Conservation (phyloP, 2,329 filamentous ascomycete genomes). For the Moelleriella libera region DNA sequence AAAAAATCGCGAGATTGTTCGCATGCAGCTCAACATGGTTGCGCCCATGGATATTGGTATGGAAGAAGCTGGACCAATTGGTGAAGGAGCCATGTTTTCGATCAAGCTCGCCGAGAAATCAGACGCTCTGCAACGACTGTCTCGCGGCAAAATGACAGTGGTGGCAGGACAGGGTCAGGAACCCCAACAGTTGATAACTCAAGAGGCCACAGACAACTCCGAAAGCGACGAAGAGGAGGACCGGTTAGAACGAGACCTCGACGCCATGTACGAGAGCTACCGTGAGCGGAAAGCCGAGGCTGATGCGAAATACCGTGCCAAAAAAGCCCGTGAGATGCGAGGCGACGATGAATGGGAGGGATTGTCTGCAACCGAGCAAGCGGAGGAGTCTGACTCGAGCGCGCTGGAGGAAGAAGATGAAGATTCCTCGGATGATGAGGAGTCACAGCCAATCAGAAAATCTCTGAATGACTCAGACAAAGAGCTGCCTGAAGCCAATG, state of each 20-base stretch:
- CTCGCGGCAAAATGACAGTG: conserved; percentile 64
- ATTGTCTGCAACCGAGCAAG: conserved; percentile 53
- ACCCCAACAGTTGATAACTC: conserved; percentile 22
- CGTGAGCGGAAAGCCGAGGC: conserved; percentile 63
- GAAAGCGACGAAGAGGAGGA: conserved; percentile 70
- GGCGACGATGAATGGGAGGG: conserved; percentile 89
- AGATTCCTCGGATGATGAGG: conserved; percentile 18
- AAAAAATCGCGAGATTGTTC: conserved; percentile 87
- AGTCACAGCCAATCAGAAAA: conserved; percentile 13
- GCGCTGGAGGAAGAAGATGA: conserved; percentile 46
- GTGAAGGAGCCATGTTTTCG: conserved; percentile 74
- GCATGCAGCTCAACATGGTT: conserved; percentile 95
- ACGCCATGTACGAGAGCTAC: conserved; percentile 77
- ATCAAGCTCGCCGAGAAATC: conserved; percentile 71
- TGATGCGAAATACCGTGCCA: conserved; percentile 82
- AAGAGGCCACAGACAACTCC: conserved; percentile 41
- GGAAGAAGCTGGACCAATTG: conserved; percentile 67
- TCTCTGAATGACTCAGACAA: conserved; percentile 23
- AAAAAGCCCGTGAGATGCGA: conserved; percentile 69
- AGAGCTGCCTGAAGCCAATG: conserved; percentile 27
- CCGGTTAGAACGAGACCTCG: conserved; percentile 68
- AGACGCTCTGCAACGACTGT: conserved; percentile 45
- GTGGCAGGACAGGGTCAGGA: conserved; percentile 42
- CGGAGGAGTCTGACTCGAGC: conserved; percentile 32
- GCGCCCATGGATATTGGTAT: conserved; percentile 92